Evolutionary conservation across 2,329 filamentous ascomycete species (phyloP), one percentile per base, ranked within the genome.

Genomic region (Calonectria montana): DNA sequence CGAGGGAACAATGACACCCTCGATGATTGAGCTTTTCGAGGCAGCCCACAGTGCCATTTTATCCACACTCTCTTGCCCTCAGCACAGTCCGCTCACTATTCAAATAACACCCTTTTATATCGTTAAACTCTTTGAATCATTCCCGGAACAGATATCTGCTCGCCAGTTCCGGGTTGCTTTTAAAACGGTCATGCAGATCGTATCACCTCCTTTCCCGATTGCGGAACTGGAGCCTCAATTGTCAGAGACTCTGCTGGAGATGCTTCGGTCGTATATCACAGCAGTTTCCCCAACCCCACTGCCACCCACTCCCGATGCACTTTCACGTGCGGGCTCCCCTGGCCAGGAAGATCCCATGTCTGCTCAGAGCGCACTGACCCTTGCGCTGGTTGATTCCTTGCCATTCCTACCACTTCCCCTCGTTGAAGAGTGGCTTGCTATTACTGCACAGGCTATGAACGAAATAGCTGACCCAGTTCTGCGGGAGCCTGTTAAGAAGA

Each of bases 91-190:
- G 18, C 85, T 97, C 25, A 92, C 94, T 18, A 89, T 91, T 10
- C 88, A 90, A 74, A 90, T 97, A 66, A 88, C 96, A 1, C 94
- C 95, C 0, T 94, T 94, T 79, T 98, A 98, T 83, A 91, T 97
- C 74, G 92, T 96, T 77, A 91, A 92, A 16, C 88, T 98, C 0
- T 94, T 97, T 79, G 87, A 89, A 23, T 92, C 94, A 1, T 98
- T 98, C 82, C 95, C 96, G 0, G 81, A 87, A 1, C 93, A 93
- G 70, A 91, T 98, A 23, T 96, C 94, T 0, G 88, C 94, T 1
- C 91, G 95, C 18, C 96, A 98, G 81, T 98, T 98, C 86, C 91
- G 95, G 35, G 87, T 98, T 12, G 96, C 95, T 13, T 96, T 97
- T 86, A 94, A 93, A 81, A 96, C 94, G 2, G 87, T 98, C 55